These are phyloP conservation scores for Jacaranda mimosifolia DNA, from an alignment of 257 asterid species.

Conservation along the genomic window DNA sequence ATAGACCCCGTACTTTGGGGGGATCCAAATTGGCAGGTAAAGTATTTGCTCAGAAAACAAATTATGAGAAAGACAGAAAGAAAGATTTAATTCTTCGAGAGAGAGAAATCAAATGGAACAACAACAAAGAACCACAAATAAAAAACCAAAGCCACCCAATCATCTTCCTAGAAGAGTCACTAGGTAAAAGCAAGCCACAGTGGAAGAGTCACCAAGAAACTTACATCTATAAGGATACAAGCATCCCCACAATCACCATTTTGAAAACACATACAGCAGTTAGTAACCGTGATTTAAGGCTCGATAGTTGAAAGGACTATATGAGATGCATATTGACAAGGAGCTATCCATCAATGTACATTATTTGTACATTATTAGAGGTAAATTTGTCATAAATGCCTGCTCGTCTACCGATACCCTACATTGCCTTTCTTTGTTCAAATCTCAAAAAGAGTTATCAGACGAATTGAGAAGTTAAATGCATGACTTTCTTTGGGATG, in stretches of 20 bases:
- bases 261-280: not conserved
- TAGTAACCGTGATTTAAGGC: not conserved
- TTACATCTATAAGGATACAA: not conserved
- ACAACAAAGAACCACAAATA: not conserved
- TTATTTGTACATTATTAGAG: constrained; percentile 23
- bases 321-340: constrained; percentile 4
- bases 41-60: not conserved
- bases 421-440: too few species aligned
- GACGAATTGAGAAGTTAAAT: too few species aligned
- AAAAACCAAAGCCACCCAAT: not conserved
- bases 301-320: not conserved
- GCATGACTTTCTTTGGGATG: too few species aligned
- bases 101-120: constrained; percentile 14
- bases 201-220: not conserved
- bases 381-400: not conserved
- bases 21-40: not conserved
- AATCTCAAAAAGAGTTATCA: too few species aligned
- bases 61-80: constrained; percentile 8
- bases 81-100: constrained; percentile 5
- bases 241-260: not conserved
- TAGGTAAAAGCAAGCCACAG: constrained; percentile 2
- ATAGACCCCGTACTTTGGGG: not conserved
- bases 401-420: too few species aligned
- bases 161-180: not conserved
- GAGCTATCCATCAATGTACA: not conserved